Base-by-base conservation (phyloP, 306 rosid species). In the Cucurbita pepo region DNA sequence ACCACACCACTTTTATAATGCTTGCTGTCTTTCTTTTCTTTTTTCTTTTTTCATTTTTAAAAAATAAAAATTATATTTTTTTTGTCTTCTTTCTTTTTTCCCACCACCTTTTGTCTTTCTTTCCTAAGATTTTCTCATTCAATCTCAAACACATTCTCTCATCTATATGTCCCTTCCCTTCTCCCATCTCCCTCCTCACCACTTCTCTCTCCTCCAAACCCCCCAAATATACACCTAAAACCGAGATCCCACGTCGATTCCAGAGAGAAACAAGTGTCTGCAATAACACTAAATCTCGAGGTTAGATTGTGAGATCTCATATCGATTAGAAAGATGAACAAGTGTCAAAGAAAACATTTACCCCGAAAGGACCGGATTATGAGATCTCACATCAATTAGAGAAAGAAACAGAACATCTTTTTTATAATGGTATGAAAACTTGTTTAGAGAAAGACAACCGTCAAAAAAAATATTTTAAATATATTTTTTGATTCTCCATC, bases 51-150 rank as follows among this genome's bases (percentile, higher is more conserved):
- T 16, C 4, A n/a, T 15, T 0, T 14, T 52, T 5, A 2, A 3
- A 5, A 40, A 11, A 11, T 2, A 45, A 10, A 45, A 8, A 44
- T 1, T 22, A 22, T 22, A 22, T 22, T 16, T 19, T 44, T 19
- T 47, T 9, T 63, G 19, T 1, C 1, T 37, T 48, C 1, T 13
- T 34, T 58, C 10, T 6, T 58, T 63, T 71, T 51, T 22, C 58
- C 38, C 72, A 66, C 72, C 55, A 66, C 55, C 45, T 66, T 50
- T 66, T 66, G 72, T 45, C 55, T 66, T 12, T 66, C 38, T 43
- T 66, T 22, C 40, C 55, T 41, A 63, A 63, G 52, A 63, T 63
- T 63, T 63, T 44, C 69, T 37, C 53, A 41, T 63, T 63, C 36
- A 63, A 63, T 19, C 15, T 45, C 72, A 21, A 44, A 63, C 70